Evolutionary conservation across 371 early-diverging fungal species (phyloP).

Genomic region (Apophysomyces elegans): DNA sequence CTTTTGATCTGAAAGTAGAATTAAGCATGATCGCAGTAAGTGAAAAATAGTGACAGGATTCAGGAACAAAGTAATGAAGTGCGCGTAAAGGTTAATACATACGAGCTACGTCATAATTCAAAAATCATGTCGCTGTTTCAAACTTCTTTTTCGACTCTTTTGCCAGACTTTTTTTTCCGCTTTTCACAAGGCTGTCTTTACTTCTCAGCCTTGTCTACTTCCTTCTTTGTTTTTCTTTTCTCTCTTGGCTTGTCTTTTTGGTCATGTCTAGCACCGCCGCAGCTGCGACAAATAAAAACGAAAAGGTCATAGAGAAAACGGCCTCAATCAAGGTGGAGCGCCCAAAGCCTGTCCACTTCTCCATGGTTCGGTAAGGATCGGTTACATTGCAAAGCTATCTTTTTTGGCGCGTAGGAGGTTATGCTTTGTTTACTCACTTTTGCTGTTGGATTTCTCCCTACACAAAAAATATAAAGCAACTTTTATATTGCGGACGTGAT

Average conservation of each 20-base stretch:
- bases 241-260: not conserved
- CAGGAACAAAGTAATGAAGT: too few species aligned
- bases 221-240: conserved; percentile 1
- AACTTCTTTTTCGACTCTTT: too few species aligned
- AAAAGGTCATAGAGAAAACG: not conserved
- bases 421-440: not conserved
- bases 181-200: too few species aligned
- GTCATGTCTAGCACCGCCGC: not conserved
- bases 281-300: not conserved
- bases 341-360: conserved; percentile 16
- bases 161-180: too few species aligned
- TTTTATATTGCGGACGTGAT: conserved; percentile 87
- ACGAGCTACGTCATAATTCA: too few species aligned
- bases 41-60: too few species aligned
- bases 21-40: too few species aligned
- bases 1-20: too few species aligned
- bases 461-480: conserved; percentile 42
- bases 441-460: not conserved
- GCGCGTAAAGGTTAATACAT: too few species aligned
- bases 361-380: conserved; percentile 23
- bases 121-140: not conserved
- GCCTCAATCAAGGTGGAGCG: not conserved
- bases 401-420: not conserved
- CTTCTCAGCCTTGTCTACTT: not conserved
- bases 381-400: not conserved